A percentile compares a stretch with the other conserved stretches of the same genome.
Conservation (phyloP, 192 early-diverging fungal species). For the Dimargaris cristalligena region DNA sequence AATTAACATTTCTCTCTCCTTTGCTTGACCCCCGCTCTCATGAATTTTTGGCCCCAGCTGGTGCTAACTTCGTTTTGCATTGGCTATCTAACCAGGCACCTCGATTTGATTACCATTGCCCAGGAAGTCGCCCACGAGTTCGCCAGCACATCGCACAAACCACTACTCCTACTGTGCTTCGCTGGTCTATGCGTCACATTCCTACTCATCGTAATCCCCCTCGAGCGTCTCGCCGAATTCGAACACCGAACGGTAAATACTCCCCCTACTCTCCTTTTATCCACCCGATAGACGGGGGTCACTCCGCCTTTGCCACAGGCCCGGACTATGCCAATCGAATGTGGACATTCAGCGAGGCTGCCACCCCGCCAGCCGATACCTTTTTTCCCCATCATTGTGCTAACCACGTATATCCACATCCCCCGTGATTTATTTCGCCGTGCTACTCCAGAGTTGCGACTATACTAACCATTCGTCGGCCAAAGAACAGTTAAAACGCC, state of each 20-base stretch:
- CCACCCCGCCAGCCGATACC: too few species aligned
- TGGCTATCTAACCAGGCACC: conserved; percentile 30
- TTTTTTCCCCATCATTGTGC: too few species aligned
- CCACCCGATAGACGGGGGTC: too few species aligned
- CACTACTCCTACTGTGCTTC: conserved; percentile 21
- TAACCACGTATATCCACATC: too few species aligned
- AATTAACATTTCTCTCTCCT: too few species aligned
- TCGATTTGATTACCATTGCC: conserved; percentile 32
- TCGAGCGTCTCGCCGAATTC: conserved; percentile 26
- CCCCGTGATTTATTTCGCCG: too few species aligned
- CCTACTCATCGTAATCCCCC: conserved; percentile 20
- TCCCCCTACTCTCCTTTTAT: too few species aligned
- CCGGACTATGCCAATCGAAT: too few species aligned
- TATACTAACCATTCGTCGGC: conserved; percentile 27
- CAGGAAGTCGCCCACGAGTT: conserved; percentile 26
- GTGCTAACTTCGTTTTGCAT: conserved; percentile 31
- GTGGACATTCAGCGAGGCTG: too few species aligned
- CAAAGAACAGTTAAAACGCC: conserved; percentile 27
- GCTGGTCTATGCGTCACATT: conserved; percentile 18
- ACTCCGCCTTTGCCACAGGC: too few species aligned
- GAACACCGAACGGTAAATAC: conserved; percentile 21
- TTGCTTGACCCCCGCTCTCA: too few species aligned
- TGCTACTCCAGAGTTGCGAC: too few species aligned
- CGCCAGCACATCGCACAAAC: conserved; percentile 17
- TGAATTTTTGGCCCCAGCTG: conserved; percentile 13